Base-by-base conservation (phyloP, 2,329 filamentous ascomycete genomes). In the Elsinoe ampelina region DNA sequence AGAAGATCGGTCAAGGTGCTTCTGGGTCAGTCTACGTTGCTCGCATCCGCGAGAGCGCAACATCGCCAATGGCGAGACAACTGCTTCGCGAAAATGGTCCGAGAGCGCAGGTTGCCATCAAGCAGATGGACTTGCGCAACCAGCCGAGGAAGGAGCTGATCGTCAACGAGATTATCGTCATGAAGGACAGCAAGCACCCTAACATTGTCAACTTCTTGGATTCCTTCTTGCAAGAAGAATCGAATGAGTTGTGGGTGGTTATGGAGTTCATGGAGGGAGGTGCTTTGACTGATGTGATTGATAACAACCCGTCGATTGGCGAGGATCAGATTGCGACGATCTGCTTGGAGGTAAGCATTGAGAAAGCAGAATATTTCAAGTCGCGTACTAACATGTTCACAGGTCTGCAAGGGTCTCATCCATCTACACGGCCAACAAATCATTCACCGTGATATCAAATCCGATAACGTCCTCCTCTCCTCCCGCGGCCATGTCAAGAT, bases 191-290 rank as follows among this genome's bases (percentile, higher is more conserved):
- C 77, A 88, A 91, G 70, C 93, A 98, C 72, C 85, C 87, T 60
- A 98, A 98, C 73, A 98, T 98, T 76, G 93, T 98, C 73, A 98
- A 98, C 74, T 98, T 95, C 75, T 77, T 98, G 34, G 93, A 98
- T 65, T 91, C 92, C 2, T 98, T 97, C 78, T 75, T 98, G 68
- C 88, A 93, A 67, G 95, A 96, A 71, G 92, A 93, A 71, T 90
- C 88, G 66, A 82, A 87, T 56, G 93, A 98, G 71, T 80, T 98
- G n/a, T 98, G 93, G 93, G 90, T 98, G 10, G 92, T 98, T 54
- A 95, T 98, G 93, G 93, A 98, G 75, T 98, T 91, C 67, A 98
- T 98, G 93, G 93, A 98, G 74, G 93, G 93, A 65, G 93, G 93
- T 74, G 89, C 93, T 60, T 76, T 98, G 71, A 98, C 93, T 1